Base-by-base conservation (phyloP, 345 rosid species). In the Linum usitatissimum region DNA sequence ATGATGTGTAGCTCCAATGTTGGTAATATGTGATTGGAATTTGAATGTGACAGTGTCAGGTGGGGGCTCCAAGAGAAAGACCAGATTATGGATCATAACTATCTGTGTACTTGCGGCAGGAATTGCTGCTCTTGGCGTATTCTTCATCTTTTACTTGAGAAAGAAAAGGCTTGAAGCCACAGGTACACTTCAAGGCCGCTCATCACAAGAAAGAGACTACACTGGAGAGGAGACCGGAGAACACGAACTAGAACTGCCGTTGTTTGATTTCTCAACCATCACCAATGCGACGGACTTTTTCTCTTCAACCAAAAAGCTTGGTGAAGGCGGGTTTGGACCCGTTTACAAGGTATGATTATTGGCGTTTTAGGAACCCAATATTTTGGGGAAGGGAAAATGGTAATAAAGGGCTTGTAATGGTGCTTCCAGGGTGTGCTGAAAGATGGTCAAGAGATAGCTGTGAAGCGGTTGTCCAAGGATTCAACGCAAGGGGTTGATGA, bases 381-480 rank as follows among this genome's bases (percentile, higher is more conserved):
- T 9, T 53, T 8, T 6, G 6, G 17, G 15, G 14, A 36, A 42
- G 30, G 36, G 10, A 6, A 17, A 59, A 19, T 59, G 30, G 6
- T 34, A 9, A 34, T 6, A 20, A 0, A 34, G 42, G n/a, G 14
- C 23, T 45, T 31, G 14, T 9, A 36, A n/a, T 14, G 9, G 38
- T 54, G 30, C 38, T 65, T 36, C 15, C 66, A 77, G 81, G 81
- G 81, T 5, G 63, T 14, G 6, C 19, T 77, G 18, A 54, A 21
- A 60, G 73, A 68, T 49, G 78, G 78, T 20, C 64, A 65, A 63
- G 78, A 74, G 31, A 63, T 77, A 62, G 78, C 81, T 15, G 78
- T 77, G 30, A 77, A 77, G 60, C 71, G 76, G 63, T 74, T 77
- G 17, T 74, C 81, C 0, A 77, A 66, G 42, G 30, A 56, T 62